Base-by-base conservation (phyloP, 2,329 filamentous ascomycete species). In the Penicillium thymicola region DNA sequence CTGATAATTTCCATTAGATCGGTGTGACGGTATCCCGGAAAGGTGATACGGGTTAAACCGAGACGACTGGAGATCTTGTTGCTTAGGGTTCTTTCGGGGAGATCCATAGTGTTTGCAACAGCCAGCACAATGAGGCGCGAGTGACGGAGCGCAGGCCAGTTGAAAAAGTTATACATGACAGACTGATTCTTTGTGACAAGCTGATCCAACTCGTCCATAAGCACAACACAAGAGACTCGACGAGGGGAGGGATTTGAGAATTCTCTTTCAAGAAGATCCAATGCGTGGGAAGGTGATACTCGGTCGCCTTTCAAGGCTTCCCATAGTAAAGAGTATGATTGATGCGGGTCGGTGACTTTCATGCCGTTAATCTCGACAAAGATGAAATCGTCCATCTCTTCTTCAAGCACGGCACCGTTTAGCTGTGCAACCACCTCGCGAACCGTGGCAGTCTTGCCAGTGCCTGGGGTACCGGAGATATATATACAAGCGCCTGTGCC, bases 111-210 rank as follows among this genome's bases (percentile, higher is more conserved):
- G 74, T 99, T 99, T 51, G 94, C 95, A 18, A 99, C 94, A 11
- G 95, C 95, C 7, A 99, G 85, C 7, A 99, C 95, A 72, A 99
- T 97, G 43, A 99, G 81, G 47, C 92, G 86, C 52, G 91, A 96
- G 74, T 99, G 92, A 48, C 90, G 85, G 52, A 97, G 80, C 11
- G 90, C 89, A 4, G 94, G 94, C 94, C 94, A 99, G 70, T 99
- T 99, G 83, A 99, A 99, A 75, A 99, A 99, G 75, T 99, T 99
- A 78, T 99, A 99, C 94, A 99, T 99, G 76, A 99, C 94, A n/a
- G 90, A 93, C 73, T 99, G 95, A 68, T 96, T 97, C 70, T 93
- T 94, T 13, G 94, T 99, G 5, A 99, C 95, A 8, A 99, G 84
- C 75, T 99, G 94, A 72, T 99, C 94, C 46, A 99, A 82, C 75